Evolutionary conservation across 306 rosid species (phyloP).

Genomic region (Corylus avellana): DNA sequence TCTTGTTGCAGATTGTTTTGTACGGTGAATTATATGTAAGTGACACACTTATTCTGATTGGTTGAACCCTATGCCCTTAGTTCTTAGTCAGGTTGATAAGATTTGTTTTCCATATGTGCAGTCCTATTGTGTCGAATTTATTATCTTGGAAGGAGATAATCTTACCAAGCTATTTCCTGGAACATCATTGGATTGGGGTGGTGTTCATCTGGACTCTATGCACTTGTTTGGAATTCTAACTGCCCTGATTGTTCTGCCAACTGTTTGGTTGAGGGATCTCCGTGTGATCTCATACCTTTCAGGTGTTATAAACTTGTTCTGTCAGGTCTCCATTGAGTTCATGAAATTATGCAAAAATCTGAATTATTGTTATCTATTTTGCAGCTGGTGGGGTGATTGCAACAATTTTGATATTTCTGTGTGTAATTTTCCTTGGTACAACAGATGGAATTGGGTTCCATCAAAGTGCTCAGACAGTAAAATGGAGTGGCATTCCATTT

Average conservation of each 20-base stretch:
- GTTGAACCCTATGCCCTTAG: not conserved
- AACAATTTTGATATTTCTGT: slow-evolving; percentile 47
- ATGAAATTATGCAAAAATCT: slow-evolving; percentile 8
- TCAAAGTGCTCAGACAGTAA: slow-evolving; percentile 43
- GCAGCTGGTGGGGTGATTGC: slow-evolving; percentile 80
- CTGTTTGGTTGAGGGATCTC: slow-evolving; percentile 78
- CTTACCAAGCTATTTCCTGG: slow-evolving; percentile 73
- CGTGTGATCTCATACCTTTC: slow-evolving; percentile 74
- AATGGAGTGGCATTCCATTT: slow-evolving; percentile 75
- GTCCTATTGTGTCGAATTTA: slow-evolving; percentile 80
- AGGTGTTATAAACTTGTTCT: slow-evolving; percentile 44
- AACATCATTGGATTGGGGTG: slow-evolving; percentile 54
- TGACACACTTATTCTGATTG: slow-evolving; percentile 22
- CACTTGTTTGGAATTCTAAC: slow-evolving; percentile 69
- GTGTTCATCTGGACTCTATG: slow-evolving; percentile 49
- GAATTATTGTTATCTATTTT: slow-evolving; percentile 27
- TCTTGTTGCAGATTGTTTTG: slow-evolving; percentile 62
- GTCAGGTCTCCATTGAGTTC: slow-evolving; percentile 6
- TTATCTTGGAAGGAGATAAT: slow-evolving; percentile 86
- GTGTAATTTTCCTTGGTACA: slow-evolving; percentile 61
- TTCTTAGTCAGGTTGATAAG: slow-evolving; percentile 8
- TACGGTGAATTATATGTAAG: slow-evolving; percentile 83
- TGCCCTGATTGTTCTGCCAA: slow-evolving; percentile 74
- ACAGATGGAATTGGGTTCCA: slow-evolving; percentile 61
- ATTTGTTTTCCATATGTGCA: slow-evolving; percentile 30